Base-by-base conservation (phyloP, 495 filamentous ascomycete genomes). In the Durotheca rogersii region DNA sequence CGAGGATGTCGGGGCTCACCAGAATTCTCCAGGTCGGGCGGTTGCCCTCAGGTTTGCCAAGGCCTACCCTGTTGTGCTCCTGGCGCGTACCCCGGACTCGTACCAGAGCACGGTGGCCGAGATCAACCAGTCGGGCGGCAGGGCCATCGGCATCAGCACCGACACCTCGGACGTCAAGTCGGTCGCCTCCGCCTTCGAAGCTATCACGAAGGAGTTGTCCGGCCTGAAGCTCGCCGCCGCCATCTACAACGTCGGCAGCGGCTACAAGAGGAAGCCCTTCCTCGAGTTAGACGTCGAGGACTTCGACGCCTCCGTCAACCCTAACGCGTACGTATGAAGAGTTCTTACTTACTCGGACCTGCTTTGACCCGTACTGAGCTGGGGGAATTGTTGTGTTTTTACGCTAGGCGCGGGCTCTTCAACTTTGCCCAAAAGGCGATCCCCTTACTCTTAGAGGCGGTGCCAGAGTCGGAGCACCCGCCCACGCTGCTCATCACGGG, bases 401-500 rank as follows among this genome's bases (percentile, higher is more conserved):
- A n/a, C n/a, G 19, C 20, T 42, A 88, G 85, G 35, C 76, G 75
- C 33, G 90, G 89, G 11, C 85, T 83, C 34, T 91, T 89, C 72
- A 72, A 83, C 67, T 95, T 96, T 67, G 80, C 88, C 11, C 80
- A 93, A 65, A 72, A 76, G 5, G 73, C 80, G 1, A 70, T 96
- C 0, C 91, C 91, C 1, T 74, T 87, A 6, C 79, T 95, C 14
- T 79, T 90, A 16, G 68, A 68, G 0, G 53, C 72, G 19, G 80
- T 82, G 12, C 66, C 74, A 4, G 47, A 57, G 33, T 71, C 75
- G 14, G 58, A 69, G 27, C 56, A 90, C 60, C 89, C 88, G 3
- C 88, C 91, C 0, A 83, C 86, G 1, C 73, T 97, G 25, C 86
- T 96, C 65, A 85, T 96, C 70, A 95, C 92, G 0, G 87, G 90